Percentiles rank a stretch among this genome's conserved stretches.
Evolutionary conservation across 2,329 filamentous ascomycete genomes (phyloP).

Genomic region (Pestalotiopsis sp.): DNA sequence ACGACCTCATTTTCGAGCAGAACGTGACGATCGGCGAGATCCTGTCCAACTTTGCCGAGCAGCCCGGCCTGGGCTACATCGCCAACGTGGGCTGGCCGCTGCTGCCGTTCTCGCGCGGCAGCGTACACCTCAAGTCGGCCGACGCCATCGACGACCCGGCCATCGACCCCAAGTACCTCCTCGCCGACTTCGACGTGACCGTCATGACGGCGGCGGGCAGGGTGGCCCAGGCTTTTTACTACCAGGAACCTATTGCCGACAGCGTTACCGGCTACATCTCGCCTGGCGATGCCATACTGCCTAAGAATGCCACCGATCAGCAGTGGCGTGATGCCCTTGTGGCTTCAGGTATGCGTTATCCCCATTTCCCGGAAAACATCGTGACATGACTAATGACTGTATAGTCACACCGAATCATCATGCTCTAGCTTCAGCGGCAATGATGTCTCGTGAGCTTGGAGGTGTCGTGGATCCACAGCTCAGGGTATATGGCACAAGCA

Average conservation of each 20-base stretch:
- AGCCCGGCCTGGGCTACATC: slow-evolving; percentile 25
- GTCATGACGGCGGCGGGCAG: slow-evolving; percentile 29
- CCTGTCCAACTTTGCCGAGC: slow-evolving; percentile 31
- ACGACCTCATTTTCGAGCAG: slow-evolving; percentile 47
- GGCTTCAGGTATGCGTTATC: slow-evolving; percentile 12
- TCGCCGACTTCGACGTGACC: slow-evolving; percentile 35
- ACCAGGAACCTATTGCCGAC: slow-evolving; percentile 25
- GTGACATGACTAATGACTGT: neutral
- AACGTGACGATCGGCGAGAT: slow-evolving; percentile 47
- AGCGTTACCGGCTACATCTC: slow-evolving; percentile 18
- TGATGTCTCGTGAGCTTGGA: slow-evolving; percentile 49
- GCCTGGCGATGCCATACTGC: slow-evolving; percentile 23
- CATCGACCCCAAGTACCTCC: slow-evolving; percentile 37
- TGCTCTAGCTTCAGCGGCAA: slow-evolving; percentile 47
- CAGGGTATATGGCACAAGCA: slow-evolving; percentile 50
- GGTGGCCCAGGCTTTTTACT: slow-evolving; percentile 30
- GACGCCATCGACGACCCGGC: slow-evolving; percentile 33
- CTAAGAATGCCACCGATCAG: slow-evolving; percentile 28
- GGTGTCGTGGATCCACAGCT: slow-evolving; percentile 48
- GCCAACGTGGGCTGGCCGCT: slow-evolving; percentile 38
- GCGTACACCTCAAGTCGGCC: slow-evolving; percentile 38
- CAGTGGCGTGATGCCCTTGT: slow-evolving; percentile 27
- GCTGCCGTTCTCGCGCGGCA: slow-evolving; percentile 40
- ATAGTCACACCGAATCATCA: slow-evolving; percentile 39
- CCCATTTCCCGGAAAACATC: neutral